Evolutionary conservation across 2,329 filamentous ascomycete genomes (phyloP).

Genomic region (Fusarium illudens): DNA sequence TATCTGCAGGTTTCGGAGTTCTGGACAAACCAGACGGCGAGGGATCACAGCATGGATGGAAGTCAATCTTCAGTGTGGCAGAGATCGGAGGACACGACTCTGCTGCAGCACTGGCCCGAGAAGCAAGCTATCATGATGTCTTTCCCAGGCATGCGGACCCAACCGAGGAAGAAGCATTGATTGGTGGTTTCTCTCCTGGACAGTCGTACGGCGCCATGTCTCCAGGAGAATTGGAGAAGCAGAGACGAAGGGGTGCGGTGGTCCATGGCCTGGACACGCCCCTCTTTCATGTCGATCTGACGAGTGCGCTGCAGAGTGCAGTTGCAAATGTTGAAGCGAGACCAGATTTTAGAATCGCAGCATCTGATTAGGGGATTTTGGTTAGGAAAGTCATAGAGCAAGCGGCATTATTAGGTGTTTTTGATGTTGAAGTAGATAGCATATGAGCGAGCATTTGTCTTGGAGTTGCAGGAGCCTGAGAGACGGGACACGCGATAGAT

Average conservation of each 20-base stretch:
- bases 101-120: slow-evolving; percentile 74
- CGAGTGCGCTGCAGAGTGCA: slow-evolving; percentile 86
- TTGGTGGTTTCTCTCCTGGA: slow-evolving; percentile 9
- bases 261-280: slow-evolving; percentile 89
- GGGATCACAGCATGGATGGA: slow-evolving; percentile 75
- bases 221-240: slow-evolving; percentile 45
- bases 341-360: slow-evolving; percentile 43
- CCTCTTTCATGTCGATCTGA: slow-evolving; percentile 93
- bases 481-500: not conserved
- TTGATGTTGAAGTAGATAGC: not conserved
- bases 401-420: not conserved
- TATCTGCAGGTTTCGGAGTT: slow-evolving; percentile 87
- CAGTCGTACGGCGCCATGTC: slow-evolving; percentile 31
- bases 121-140: slow-evolving; percentile 58
- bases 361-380: not conserved
- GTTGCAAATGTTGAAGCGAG: slow-evolving; percentile 77
- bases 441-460: slow-evolving; percentile 2
- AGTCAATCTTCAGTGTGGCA: slow-evolving; percentile 93
- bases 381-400: not conserved
- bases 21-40: slow-evolving; percentile 61
- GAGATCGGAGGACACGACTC: slow-evolving; percentile 79
- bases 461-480: not conserved
- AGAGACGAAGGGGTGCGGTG: slow-evolving; percentile 65
- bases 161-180: slow-evolving; percentile 50
- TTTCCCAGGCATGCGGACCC: slow-evolving; percentile 44